A percentile compares a stretch with the other conserved stretches of the same genome.
Evolutionary conservation across 306 rosid genomes (phyloP).

Genomic region (Vicia villosa): DNA sequence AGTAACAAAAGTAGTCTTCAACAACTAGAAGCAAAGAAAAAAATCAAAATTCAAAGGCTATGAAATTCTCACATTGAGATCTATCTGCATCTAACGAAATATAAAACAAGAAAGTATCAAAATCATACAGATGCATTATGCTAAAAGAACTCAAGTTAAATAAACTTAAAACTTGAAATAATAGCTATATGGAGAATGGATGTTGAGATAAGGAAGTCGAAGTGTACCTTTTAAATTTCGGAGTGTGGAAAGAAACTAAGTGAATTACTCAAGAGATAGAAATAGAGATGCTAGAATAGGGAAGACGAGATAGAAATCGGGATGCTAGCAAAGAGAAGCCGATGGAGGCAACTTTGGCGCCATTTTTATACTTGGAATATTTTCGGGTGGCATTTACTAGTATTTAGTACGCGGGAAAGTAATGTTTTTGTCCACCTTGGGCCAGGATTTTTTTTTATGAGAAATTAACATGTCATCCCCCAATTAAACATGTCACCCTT

Average conservation of each 20-base stretch:
- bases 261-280: not conserved
- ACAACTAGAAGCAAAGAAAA: not conserved
- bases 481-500: no score
- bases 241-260: not conserved
- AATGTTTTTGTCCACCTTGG: no score
- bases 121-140: not conserved
- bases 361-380: not conserved
- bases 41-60: not conserved
- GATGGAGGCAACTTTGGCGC: no score
- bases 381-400: no score
- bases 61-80: not conserved
- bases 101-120: not conserved
- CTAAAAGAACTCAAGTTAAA: not conserved
- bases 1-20: not conserved
- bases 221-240: conserved; percentile 26
- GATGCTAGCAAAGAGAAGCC: not conserved
- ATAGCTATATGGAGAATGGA: not conserved
- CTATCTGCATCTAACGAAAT: not conserved
- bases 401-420: no score
- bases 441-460: no score
- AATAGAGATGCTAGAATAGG: not conserved
- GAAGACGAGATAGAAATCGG: not conserved
- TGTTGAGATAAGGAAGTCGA: not conserved
- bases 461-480: no score
- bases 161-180: not conserved